Evolutionary conservation across 2,329 filamentous ascomycete species (phyloP).

Genomic region (Trichoderma lentiforme): DNA sequence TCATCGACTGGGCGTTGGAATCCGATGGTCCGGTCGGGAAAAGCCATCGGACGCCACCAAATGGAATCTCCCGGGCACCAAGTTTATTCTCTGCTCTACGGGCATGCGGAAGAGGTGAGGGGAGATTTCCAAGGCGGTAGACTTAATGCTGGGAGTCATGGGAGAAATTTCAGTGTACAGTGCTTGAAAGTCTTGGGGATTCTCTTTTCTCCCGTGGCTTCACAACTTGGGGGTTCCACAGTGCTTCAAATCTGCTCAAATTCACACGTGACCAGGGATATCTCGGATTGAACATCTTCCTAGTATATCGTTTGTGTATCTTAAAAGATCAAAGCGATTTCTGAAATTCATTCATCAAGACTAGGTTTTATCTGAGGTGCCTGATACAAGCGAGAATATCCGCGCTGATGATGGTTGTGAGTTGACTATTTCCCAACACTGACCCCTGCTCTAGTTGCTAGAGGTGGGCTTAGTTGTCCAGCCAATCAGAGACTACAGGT

Average conservation of each 20-base stretch:
- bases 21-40: slow-evolving; percentile 8
- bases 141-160: background rate
- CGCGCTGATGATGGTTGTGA: background rate
- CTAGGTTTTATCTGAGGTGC: too few relatives aligned
- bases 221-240: background rate
- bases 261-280: background rate
- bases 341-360: background rate
- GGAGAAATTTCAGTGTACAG: background rate
- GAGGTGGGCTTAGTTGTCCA: background rate
- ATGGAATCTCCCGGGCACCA: background rate
- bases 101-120: background rate
- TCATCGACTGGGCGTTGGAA: background rate
- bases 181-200: background rate
- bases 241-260: background rate
- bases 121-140: background rate
- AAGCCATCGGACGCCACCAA: background rate
- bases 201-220: background rate
- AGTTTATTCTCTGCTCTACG: background rate
- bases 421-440: background rate
- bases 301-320: background rate
- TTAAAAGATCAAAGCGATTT: background rate
- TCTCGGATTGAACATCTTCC: background rate
- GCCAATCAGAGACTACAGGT: slow-evolving; percentile 8
- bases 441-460: slow-evolving; percentile 1
- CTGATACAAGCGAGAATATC: background rate